phyloP scores from a whole-genome alignment of 768 basidiomycete genomes.

The Hirschioporus abietinus region DNA sequence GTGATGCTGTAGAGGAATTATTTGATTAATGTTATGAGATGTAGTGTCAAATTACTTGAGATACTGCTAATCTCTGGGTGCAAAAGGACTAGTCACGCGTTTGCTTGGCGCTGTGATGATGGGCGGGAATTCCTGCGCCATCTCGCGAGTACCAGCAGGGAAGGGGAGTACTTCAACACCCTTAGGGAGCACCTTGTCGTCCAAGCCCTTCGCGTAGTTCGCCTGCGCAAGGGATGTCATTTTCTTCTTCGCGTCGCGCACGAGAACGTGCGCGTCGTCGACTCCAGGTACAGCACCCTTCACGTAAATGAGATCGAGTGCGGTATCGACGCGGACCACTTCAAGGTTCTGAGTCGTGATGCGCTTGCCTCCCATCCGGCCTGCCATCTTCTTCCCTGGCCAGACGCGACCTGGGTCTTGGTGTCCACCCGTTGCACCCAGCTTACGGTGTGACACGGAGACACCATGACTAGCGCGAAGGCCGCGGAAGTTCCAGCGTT shows the following conservation, averaged over 20 bases:
- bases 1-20: conserved; percentile 63
- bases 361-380: conserved; percentile 80
- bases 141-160: conserved; percentile 80
- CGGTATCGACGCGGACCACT: conserved; percentile 83
- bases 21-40: background rate
- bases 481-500: conserved; percentile 91
- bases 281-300: conserved; percentile 88
- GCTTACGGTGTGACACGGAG: conserved; percentile 87
- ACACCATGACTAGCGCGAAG: conserved; percentile 93
- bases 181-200: conserved; percentile 74
- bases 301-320: conserved; percentile 85
- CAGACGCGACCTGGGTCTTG: conserved; percentile 96
- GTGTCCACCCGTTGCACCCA: conserved; percentile 91
- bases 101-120: conserved; percentile 69
- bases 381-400: conserved; percentile 99
- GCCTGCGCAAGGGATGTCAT: conserved; percentile 54
- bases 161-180: conserved; percentile 85
- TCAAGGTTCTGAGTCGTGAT: conserved; percentile 84
- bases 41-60: background rate
- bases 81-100: conserved; percentile 68
- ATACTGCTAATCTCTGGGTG: conserved; percentile 51
- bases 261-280: conserved; percentile 80
- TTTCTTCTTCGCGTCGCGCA: conserved; percentile 89
- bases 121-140: conserved; percentile 60
- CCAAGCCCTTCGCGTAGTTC: conserved; percentile 65